Evolutionary conservation across 768 basidiomycete species (phyloP), one percentile per base, ranked within the genome.

Genomic region (Phylloporus arenicola): DNA sequence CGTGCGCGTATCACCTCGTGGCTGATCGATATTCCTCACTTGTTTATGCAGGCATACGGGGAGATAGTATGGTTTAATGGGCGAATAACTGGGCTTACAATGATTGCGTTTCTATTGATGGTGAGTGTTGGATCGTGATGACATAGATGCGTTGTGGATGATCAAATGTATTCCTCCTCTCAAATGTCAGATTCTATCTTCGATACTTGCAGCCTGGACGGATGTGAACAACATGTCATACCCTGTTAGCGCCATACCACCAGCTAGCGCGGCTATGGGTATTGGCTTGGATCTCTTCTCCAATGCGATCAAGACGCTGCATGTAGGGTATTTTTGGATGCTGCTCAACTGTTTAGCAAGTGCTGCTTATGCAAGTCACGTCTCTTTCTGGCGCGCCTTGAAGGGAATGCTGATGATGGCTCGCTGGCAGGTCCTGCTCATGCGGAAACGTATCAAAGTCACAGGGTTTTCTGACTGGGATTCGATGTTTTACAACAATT

Each of bases 391-490:
- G 22, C 33, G 50, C 31, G 9, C n/a, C 48, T 33, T 43, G 38
- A 27, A 34, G 43, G 50, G 39, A 53, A 38, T 35, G 22, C 45
- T 53, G 16, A 49, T 43, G 45, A 41, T n/a, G 16, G 24, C 11
- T 24, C 31, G 24, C 16, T 25, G 31, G 43, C 59, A 95, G 92
- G 92, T 96, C 34, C 77, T 99, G 43, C 77, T 89, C 35, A 98
- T 98, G 96, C 82, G 96, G 50, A 97, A 95, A 68, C 81, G 86
- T 50, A 98, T 99, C 75, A 97, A 97, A 73, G 68, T 76, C 37
- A 97, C 92, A 14, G 91, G 91, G 17, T 97, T 98, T 73, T 84
- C 92, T 43, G 95, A 99, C 62, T 96, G 93, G 94, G 95, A 97
- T 63, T 86, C 93, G 12, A 97, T 97, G 93, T 95, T 92, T 72